A percentile compares a stretch with the other conserved stretches of the same genome.
Evolutionary conservation across 768 basidiomycete species (phyloP).

Genomic region (Boletus reticulatus): DNA sequence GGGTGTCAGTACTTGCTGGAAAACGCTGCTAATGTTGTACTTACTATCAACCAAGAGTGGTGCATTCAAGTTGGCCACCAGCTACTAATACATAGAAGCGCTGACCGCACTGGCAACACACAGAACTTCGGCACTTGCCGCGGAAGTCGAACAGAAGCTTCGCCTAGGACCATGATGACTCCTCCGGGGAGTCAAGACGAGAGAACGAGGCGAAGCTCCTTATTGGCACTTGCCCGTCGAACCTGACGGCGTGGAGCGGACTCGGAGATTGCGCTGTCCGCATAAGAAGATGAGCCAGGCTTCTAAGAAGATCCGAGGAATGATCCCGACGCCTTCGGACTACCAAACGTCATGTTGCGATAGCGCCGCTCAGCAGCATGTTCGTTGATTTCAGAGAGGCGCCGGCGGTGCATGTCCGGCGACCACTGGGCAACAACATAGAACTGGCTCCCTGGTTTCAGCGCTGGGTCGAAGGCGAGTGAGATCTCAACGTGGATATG

Average conservation of each 20-base stretch:
- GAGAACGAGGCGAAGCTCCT: not conserved
- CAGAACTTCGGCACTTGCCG: not conserved
- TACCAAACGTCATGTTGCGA: not conserved
- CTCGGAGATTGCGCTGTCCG: conserved; percentile 14
- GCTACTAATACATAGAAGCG: no score
- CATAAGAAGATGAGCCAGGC: conserved; percentile 10
- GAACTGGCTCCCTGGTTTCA: not conserved
- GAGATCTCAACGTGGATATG: not conserved
- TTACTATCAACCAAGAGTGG: not conserved
- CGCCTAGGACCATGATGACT: not conserved
- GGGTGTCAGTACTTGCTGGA: no score
- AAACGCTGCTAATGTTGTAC: no score
- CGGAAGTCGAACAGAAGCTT: not conserved
- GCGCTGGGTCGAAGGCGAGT: not conserved
- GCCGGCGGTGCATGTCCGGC: not conserved
- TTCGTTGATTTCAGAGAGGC: not conserved
- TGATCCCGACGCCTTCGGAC: conserved; percentile 22
- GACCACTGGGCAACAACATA: not conserved
- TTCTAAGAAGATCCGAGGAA: conserved; percentile 10
- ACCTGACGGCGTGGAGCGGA: conserved; percentile 6
- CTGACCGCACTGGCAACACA: no score
- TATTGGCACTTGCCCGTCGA: not conserved
- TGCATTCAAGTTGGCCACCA: not conserved
- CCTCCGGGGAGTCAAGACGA: not conserved
- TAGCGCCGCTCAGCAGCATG: not conserved